Evolutionary conservation across 1,284 basidiomycete species (phyloP), one percentile per base, ranked within the genome.

Genomic region (Coniophora puteana): DNA sequence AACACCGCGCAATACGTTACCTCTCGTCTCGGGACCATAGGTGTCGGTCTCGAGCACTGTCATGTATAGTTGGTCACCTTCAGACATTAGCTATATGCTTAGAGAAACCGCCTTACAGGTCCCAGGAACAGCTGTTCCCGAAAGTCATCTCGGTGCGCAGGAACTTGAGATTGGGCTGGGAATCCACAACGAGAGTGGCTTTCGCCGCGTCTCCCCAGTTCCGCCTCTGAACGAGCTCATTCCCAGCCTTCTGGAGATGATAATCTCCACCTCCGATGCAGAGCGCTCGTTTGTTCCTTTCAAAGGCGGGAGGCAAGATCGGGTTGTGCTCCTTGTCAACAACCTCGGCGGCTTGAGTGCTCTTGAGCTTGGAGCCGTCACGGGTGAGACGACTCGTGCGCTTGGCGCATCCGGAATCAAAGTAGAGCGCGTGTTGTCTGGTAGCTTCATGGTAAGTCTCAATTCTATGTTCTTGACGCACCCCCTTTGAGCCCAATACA

Each of bases 181-280:
- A 14, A 94, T 95, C 48, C 93, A 97, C 69, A 97, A 97, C 59
- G 93, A 97, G 64, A 76, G 84, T 21, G 94, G 93, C 8, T 72
- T 82, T 53, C 70, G 69, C 40, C 82, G 84, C 24, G 57, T 91
- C 37, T 84, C 79, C 4, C 88, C 83, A 16, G 71, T 85, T 4
- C 83, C 87, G 0, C 72, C 80, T 6, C 72, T 91, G 32, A 68
- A 74, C 3, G 69, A 85, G 47, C 79, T 96, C 36, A 69, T 94
- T 41, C 74, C 77, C 25, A 68, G 79, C 49, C 75, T 97, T 48
- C 65, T 96, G 29, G 72, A 78, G 35, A 72, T 86, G 50, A 72
- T 95, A 47, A 85, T 78, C 21, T 80, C 80, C 13, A 89, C 82
- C 1, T 67, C 70, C 11, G 93, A 97, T 63, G 58, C 72, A 0